Base-by-base conservation (phyloP, 768 basidiomycete genomes). In the Pleurotus giganteus region DNA sequence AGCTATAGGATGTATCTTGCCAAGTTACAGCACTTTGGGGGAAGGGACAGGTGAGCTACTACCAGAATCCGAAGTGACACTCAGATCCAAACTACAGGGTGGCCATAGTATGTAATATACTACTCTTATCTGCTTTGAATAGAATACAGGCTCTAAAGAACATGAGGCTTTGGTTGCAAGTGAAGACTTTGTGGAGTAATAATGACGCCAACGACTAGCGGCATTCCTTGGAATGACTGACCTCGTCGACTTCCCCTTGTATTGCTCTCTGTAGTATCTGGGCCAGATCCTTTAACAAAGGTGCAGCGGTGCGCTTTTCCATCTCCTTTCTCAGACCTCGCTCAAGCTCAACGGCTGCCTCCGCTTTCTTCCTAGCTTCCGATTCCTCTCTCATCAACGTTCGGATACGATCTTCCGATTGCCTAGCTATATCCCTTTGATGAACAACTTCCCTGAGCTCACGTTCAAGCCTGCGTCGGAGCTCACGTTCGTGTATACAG, bases 361-460 rank as follows among this genome's bases (percentile, higher is more conserved):
- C 57, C 39, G 28, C 80, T 75, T 65, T 83, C 84, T 69, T 85
- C 84, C 65, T 88, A 80, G 47, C 79, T 82, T 68, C 84, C 79
- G 62, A 81, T 77, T 66, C 81, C 57, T 56, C 66, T 53, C 58
- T 67, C 37, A 62, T 61, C 56, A 60, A 61, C 50, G 57, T 58
- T 57, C 67, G 53, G 39, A 69, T 69, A 41, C 59, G 58, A 31
- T 26, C 47, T 55, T 72, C 70, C 63, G 64, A 66, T 44, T 68
- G 64, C 15, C 64, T 65, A 12, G 71, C 67, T 2, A 50, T 51
- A 34, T 68, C 63, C 49, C 69, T 64, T 61, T 74, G 66, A 54
- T 69, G 62, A 46, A 66, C 57, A 41, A 73, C 47, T 47, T 70
- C 63, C 45, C 74, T 66, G 15, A 72, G 60, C 32, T 68, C 63